A percentile compares a stretch with the other conserved stretches of the same genome.
These are phyloP conservation scores for Phytopythium oedochilum DNA, from an alignment of 352 stramenopile genomes.

Conservation along the genomic window DNA sequence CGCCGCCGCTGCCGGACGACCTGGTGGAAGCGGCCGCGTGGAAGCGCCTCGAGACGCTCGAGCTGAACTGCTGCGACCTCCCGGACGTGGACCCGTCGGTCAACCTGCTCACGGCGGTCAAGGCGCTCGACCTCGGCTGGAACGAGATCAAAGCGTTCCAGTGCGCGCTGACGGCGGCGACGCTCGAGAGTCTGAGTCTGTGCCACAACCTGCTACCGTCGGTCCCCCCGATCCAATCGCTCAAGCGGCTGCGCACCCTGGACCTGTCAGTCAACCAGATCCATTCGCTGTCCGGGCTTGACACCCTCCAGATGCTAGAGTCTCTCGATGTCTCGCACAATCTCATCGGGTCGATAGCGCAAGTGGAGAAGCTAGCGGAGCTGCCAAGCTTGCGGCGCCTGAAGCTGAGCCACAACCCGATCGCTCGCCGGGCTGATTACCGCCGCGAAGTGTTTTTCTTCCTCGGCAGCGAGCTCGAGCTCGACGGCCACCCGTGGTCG, in stretches of 20 bases:
- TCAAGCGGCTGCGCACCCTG: constrained; percentile 40
- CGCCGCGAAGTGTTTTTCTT: constrained; percentile 80
- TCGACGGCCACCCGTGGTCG: constrained; percentile 64
- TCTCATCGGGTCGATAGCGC: constrained; percentile 36
- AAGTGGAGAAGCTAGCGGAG: constrained; percentile 45
- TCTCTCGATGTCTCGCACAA: constrained; percentile 76
- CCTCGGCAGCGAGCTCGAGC: constrained; percentile 52
- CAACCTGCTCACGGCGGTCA: constrained; percentile 38
- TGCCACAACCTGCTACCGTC: constrained; percentile 60
- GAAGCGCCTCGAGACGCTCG: constrained; percentile 45
- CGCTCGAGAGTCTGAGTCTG: constrained; percentile 49
- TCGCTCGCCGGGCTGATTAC: constrained; percentile 68
- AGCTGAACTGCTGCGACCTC: constrained; percentile 66
- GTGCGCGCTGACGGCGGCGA: constrained; percentile 14
- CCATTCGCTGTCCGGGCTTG: constrained; percentile 43
- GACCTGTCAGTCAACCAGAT: constrained; percentile 70
- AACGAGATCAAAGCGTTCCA: constrained; percentile 56
- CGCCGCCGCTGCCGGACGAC: constrained; percentile 1
- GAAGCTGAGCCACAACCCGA: constrained; percentile 72
- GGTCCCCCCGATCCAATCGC: constrained; percentile 37
- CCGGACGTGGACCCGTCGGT: constrained; percentile 44
- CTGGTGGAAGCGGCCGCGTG: constrained; percentile 12
- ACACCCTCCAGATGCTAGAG: constrained; percentile 36
- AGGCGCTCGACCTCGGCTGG: constrained; percentile 62
- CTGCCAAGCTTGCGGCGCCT: constrained; percentile 37